A percentile compares a stretch with the other conserved stretches of the same genome.
Conservation (phyloP, 495 filamentous ascomycete genomes). For the Hypoxylon fragiforme region DNA sequence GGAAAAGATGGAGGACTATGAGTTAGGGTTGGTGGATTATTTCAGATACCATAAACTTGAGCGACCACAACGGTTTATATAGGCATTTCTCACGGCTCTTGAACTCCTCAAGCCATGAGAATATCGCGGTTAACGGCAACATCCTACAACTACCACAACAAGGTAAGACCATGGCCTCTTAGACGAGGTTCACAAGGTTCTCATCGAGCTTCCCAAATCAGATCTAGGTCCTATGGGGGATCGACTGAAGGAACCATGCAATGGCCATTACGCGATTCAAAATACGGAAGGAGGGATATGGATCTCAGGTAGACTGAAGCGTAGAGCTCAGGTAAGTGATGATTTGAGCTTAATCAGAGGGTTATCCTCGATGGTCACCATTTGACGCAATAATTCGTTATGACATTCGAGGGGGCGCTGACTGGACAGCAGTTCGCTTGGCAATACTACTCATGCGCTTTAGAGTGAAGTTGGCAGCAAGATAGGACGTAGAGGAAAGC, state of each 20-base stretch:
- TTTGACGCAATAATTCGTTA: slow-evolving; percentile 1
- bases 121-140: slow-evolving; percentile 21
- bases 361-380: background rate
- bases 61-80: slow-evolving; percentile 19
- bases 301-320: slow-evolving; percentile 6
- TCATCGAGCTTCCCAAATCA: slow-evolving; percentile 28
- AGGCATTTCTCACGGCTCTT: background rate
- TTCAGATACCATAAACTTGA: background rate
- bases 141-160: slow-evolving; percentile 9
- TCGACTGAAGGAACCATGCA: background rate
- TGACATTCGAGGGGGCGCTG: slow-evolving; percentile 4
- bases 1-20: slow-evolving; percentile 7
- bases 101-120: background rate
- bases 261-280: slow-evolving; percentile 18
- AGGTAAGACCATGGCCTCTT: slow-evolving; percentile 7
- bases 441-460: slow-evolving; percentile 21
- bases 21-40: slow-evolving; percentile 6
- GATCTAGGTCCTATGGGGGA: slow-evolving; percentile 14
- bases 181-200: slow-evolving; percentile 6
- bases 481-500: slow-evolving; percentile 3
- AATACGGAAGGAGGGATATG: slow-evolving; percentile 30
- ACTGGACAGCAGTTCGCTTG: slow-evolving; percentile 12
- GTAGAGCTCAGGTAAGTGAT: background rate
- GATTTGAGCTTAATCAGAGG: slow-evolving; percentile 17
- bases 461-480: slow-evolving; percentile 13